Evolutionary conservation across 2,329 filamentous ascomycete species (phyloP), one percentile per base, ranked within the genome.

Genomic region (Teratosphaeria gauchensis): DNA sequence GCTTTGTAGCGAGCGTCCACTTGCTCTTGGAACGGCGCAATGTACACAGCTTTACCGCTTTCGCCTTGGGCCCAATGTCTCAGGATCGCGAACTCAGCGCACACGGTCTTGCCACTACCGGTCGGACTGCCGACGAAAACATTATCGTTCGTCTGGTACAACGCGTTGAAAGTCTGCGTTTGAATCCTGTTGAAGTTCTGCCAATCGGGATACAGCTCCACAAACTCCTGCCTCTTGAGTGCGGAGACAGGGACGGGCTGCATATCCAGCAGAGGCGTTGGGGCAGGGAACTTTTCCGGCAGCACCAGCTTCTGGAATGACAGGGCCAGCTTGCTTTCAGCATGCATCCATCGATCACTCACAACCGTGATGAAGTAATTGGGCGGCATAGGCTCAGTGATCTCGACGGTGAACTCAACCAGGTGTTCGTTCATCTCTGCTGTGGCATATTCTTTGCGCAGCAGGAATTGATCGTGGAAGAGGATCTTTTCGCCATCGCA

Each of bases 261-360:
- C 66, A 99, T 81, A 69, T 97, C 92, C 24, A 97, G 82, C 52
- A 97, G 80, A 62, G 90, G 91, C 0, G 94, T 99, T 70, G 96
- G 92, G 48, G 94, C 86, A 32, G 92, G 92, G 73, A 99, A 99
- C 69, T 94, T 94, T 73, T 96, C 92, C 0, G 94, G 94, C 4
- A 99, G 81, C 51, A 96, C 88, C 31, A 99, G 80, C 72, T 96
- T 96, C 72, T 95, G 89, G 77, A 99, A 97, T 0, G 92, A 92
- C 1, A 99, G 88, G 0, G 92, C 88, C 57, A 99, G 79, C 71
- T 92, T 91, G 1, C 92, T 96, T 76, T 99, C 92, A 0, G 92
- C 90, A 71, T 96, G 90, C 90, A 99, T 96, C 94, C 94, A 99
- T 65, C 94, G 83, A 73, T 99, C 94, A 3, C 92, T 97, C 21